Evolutionary conservation across 1,139 yeast species (phyloP).

Genomic region (Zygosaccharomyces pseudobailii): DNA sequence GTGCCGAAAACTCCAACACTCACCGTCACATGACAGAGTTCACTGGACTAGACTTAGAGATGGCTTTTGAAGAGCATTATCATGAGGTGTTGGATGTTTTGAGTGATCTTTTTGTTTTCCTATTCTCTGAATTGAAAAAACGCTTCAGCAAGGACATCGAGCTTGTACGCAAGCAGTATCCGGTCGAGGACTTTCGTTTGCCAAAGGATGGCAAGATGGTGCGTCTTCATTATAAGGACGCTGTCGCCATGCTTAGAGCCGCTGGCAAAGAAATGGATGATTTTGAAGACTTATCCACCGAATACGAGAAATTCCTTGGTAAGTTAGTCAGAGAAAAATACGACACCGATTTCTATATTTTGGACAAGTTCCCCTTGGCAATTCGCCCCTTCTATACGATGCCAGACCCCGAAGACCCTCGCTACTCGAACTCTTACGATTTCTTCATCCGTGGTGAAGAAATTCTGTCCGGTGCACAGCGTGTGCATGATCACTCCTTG

Average conservation of each 20-base stretch:
- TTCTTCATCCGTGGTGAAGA: conserved; percentile 99
- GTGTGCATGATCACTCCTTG: conserved; percentile 89
- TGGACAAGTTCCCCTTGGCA: conserved; percentile 96
- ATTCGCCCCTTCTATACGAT: conserved; percentile 98
- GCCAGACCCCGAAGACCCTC: conserved; percentile 93
- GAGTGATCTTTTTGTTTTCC: conserved; percentile 81
- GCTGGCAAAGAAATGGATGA: conserved; percentile 80
- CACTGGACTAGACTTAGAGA: conserved; percentile 94
- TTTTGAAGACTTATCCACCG: conserved; percentile 86
- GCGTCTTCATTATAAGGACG: conserved; percentile 83
- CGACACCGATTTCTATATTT: conserved; percentile 94
- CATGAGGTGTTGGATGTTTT: conserved; percentile 87
- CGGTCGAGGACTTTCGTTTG: conserved; percentile 93
- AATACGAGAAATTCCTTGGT: conserved; percentile 91
- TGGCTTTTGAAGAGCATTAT: conserved; percentile 97
- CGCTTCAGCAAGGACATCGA: conserved; percentile 84
- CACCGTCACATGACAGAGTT: conserved; percentile 99
- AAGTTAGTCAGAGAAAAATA: conserved; percentile 86
- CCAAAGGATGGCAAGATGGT: conserved; percentile 91
- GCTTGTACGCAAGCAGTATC: conserved; percentile 87
- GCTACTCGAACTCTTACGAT: conserved; percentile 92
- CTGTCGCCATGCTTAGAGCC: conserved; percentile 77
- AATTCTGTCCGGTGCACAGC: conserved; percentile 97
- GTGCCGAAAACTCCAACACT: conserved; percentile 98
- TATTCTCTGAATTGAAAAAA: conserved; percentile 74